Conservation (phyloP, 257 asterid species). For the Solanum rostratum region DNA sequence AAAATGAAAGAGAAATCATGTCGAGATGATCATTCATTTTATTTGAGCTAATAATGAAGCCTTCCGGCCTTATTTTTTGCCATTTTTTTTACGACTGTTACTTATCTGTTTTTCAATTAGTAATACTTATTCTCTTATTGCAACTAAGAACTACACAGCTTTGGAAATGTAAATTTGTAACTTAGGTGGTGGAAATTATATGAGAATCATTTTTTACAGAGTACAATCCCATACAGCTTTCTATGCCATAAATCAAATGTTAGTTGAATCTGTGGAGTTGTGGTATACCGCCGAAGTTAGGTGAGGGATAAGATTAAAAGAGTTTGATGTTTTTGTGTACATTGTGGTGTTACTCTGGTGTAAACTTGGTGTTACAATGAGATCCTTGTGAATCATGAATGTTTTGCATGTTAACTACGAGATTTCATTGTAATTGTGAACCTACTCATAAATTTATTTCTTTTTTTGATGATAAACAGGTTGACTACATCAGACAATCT, state of each 20-base stretch:
- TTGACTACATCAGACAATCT: conserved; percentile 76
- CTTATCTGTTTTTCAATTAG: neutral
- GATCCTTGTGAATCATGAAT: neutral
- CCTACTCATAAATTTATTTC: conserved; percentile 1
- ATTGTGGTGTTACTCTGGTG: neutral
- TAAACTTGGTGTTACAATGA: neutral
- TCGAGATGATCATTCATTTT: neutral
- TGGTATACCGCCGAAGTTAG: neutral
- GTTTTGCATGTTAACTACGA: neutral
- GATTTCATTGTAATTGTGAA: neutral
- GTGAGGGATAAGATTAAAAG: neutral
- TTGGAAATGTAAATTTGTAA: neutral
- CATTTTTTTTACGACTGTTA: neutral
- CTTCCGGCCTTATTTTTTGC: neutral
- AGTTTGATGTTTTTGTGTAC: neutral
- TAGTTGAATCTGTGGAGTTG: neutral
- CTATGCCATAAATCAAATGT: neutral
- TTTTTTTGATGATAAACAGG: conserved; percentile 31
- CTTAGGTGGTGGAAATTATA: neutral
- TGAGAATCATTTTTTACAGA: neutral
- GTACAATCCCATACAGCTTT: neutral
- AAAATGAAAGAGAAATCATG: neutral
- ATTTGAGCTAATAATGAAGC: neutral
- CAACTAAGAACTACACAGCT: neutral
- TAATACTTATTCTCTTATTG: neutral